These are phyloP conservation scores for Ganoderma meredithae DNA, from an alignment of 1,284 basidiomycete species.

Conservation along the genomic window DNA sequence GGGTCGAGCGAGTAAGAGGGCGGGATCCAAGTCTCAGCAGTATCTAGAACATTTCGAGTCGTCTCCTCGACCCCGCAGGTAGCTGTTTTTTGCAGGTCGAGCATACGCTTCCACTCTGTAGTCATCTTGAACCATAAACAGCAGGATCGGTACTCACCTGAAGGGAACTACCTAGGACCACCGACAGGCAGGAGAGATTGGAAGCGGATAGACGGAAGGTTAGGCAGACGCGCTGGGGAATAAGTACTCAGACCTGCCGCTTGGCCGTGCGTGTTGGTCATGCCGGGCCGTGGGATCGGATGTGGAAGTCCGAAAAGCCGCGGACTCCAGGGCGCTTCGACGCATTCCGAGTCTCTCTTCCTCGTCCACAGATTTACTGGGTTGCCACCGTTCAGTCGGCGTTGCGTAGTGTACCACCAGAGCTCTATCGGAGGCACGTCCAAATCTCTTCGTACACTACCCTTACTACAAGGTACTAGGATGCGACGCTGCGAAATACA, in stretches of 20 bases:
- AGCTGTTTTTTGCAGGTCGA: conserved; percentile 56
- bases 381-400: no score
- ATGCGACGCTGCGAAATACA: no score
- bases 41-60: conserved; percentile 88
- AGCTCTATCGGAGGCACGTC: no score
- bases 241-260: neutral
- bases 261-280: conserved; percentile 8
- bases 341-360: no score
- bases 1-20: neutral
- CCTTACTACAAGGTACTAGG: no score
- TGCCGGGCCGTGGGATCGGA: neutral
- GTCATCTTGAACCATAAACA: conserved; percentile 61
- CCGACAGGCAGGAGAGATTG: neutral
- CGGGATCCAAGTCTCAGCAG: conserved; percentile 67
- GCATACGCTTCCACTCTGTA: conserved; percentile 85
- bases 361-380: no score
- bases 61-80: conserved; percentile 68
- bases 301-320: neutral
- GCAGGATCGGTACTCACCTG: neutral
- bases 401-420: no score
- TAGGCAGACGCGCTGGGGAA: conserved; percentile 1
- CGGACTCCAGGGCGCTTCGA: neutral
- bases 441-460: no score
- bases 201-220: neutral
- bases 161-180: neutral